Evolutionary conservation across 352 stramenopile genomes (phyloP).

Genomic region (Aphanomyces astaci): DNA sequence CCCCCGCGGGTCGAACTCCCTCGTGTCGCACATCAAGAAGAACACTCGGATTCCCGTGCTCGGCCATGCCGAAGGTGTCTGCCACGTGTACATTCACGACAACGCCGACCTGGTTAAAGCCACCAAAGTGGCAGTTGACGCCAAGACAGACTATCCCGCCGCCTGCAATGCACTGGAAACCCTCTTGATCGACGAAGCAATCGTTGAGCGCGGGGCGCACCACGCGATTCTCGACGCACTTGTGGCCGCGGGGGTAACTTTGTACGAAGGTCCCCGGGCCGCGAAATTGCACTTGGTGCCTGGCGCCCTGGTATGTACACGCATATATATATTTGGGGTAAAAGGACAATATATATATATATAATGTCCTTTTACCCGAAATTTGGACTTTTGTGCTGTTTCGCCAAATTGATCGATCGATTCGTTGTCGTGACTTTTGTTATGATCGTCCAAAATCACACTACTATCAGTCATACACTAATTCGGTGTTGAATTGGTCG

Average conservation of each 20-base stretch:
- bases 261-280: slow-evolving; percentile 86
- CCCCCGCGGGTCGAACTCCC: slow-evolving; percentile 90
- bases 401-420: too few relatives aligned
- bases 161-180: slow-evolving; percentile 98
- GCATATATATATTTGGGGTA: too few relatives aligned
- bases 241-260: slow-evolving; percentile 85
- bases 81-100: slow-evolving; percentile 96
- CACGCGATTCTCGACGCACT: slow-evolving; percentile 77
- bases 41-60: slow-evolving; percentile 97
- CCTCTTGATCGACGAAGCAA: slow-evolving; percentile 89
- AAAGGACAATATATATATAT: too few relatives aligned
- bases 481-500: too few relatives aligned
- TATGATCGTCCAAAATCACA: too few relatives aligned
- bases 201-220: slow-evolving; percentile 66
- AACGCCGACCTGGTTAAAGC: slow-evolving; percentile 83
- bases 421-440: too few relatives aligned
- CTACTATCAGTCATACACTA: too few relatives aligned
- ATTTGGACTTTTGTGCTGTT: too few relatives aligned
- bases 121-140: slow-evolving; percentile 89
- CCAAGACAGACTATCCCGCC: slow-evolving; percentile 97
- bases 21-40: slow-evolving; percentile 96
- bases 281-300: slow-evolving; percentile 61
- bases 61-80: slow-evolving; percentile 97
- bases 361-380: too few relatives aligned
- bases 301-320: slow-evolving; percentile 39